Evolutionary conservation across 176 grass and related monocot genomes (phyloP), one percentile per base, ranked within the genome.

Genomic region (Cenchrus americanus): DNA sequence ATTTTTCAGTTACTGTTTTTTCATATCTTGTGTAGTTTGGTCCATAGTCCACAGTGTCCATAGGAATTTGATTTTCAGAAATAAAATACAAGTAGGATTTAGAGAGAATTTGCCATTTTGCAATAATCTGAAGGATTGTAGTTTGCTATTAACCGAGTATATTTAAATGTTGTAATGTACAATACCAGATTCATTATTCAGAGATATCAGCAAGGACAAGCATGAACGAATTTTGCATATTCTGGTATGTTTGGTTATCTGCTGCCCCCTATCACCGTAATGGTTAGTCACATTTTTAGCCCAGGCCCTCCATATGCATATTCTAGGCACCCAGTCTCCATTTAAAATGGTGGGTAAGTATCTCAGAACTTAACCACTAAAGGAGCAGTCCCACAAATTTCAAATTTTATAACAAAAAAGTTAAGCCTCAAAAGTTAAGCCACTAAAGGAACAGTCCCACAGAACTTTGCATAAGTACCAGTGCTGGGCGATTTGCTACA

Each of bases 121-220:
- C n/a, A 48, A 42, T 7, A 40, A 81, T 6, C 1, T 53, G 11
- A 30, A 80, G 15, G 40, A 63, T 27, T 61, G 22, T 59, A 12
- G 23, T 85, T 66, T 67, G 34, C 34, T 32, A 67, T 49, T 15
- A 10, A 68, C n/a, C 49, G 69, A 67, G 60, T 17, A 66, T 74
- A 54, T 72, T 7, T 30, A 54, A 46, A 62, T 60, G 62, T 47
- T 70, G 24, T 41, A 71, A 58, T 26, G 52, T 71, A 11, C 21
- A 75, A 2, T 55, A 62, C 46, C 6, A 79, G 43, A 86, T 30
- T 0, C 14, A 65, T 8, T 15, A 22, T 66, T 37, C 1, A 26
- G 11, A 81, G 1, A 48, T n/a, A 22, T 52, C 8, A 75, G 5
- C 5, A 65, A 59, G 27, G 6, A 54, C 14, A 53, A 53, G 14